Conservation (phyloP, 805 yeast genomes). For the Wickerhamiella qilinensis region DNA sequence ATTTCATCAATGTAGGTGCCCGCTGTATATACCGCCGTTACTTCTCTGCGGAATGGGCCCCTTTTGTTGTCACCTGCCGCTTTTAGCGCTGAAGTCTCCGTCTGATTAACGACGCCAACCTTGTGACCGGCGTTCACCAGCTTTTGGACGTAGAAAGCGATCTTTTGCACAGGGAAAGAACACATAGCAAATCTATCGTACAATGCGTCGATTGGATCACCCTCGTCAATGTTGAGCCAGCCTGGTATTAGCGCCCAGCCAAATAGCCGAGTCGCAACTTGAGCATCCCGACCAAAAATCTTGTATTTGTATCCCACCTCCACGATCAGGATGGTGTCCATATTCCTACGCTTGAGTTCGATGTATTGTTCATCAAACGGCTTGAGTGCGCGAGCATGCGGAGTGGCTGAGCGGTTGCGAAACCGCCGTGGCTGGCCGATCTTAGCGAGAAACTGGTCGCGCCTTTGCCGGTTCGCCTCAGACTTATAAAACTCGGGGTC, state of each 20-base stretch:
- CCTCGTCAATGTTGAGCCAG: slow-evolving; percentile 34
- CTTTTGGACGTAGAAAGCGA: slow-evolving; percentile 62
- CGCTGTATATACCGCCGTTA: slow-evolving; percentile 59
- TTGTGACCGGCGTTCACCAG: slow-evolving; percentile 56
- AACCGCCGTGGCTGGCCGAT: background rate
- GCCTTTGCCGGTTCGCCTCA: background rate
- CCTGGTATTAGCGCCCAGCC: slow-evolving; percentile 55
- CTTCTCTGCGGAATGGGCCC: slow-evolving; percentile 46
- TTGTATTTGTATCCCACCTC: slow-evolving; percentile 90
- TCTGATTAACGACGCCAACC: slow-evolving; percentile 77
- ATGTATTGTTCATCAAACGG: slow-evolving; percentile 71
- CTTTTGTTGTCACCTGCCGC: slow-evolving; percentile 34
- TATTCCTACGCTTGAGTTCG: slow-evolving; percentile 41
- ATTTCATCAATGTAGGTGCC: slow-evolving; percentile 70
- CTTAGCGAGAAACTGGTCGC: background rate
- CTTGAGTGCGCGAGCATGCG: slow-evolving; percentile 29
- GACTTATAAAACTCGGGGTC: background rate
- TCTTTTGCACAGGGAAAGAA: slow-evolving; percentile 63
- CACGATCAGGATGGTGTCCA: slow-evolving; percentile 58
- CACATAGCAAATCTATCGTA: slow-evolving; percentile 62
- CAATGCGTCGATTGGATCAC: slow-evolving; percentile 32
- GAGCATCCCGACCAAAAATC: slow-evolving; percentile 76
- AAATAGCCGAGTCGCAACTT: slow-evolving; percentile 39
- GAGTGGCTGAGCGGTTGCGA: background rate
- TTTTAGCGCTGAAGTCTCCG: slow-evolving; percentile 66